Percentiles rank a stretch among this genome's conserved stretches.
These are phyloP conservation scores for Torrubiellomyces zombiae DNA, from an alignment of 2,329 filamentous ascomycete species.

Conservation along the genomic window DNA sequence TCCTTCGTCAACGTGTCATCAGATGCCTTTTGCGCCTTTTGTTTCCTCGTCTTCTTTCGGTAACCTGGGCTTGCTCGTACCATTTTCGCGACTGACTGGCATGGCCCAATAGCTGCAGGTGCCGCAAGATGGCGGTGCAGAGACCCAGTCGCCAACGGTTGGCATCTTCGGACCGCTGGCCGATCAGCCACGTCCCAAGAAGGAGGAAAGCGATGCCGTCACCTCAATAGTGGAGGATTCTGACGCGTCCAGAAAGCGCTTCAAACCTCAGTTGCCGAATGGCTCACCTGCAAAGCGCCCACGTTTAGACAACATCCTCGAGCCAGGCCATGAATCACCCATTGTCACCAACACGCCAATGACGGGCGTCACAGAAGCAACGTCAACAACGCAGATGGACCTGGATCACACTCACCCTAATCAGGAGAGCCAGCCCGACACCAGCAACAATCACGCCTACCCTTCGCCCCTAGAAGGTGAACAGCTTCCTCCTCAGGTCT, in stretches of 20 bases:
- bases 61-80: constrained; percentile 1
- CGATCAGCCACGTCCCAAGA: constrained; percentile 24
- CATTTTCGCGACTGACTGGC: constrained; percentile 3
- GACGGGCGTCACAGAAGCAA: constrained; percentile 11
- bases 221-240: constrained; percentile 20
- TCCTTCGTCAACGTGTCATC: too few species aligned
- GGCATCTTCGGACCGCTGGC: constrained; percentile 42
- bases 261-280: constrained; percentile 27
- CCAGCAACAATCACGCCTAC: constrained; percentile 37
- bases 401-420: constrained; percentile 25
- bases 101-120: constrained; percentile 23
- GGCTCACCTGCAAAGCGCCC: constrained; percentile 42
- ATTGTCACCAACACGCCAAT: constrained; percentile 18
- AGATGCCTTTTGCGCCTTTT: constrained; percentile 2
- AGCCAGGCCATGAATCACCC: constrained; percentile 6
- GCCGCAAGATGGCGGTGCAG: constrained; percentile 28
- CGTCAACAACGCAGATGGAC: constrained; percentile 41
- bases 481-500: constrained; percentile 31
- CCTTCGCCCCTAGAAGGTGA: constrained; percentile 47
- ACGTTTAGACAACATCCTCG: constrained; percentile 34
- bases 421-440: constrained; percentile 16
- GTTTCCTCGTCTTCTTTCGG: constrained; percentile 4
- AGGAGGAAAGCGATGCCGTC: constrained; percentile 19
- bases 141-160: constrained; percentile 27
- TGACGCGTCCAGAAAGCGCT: constrained; percentile 33